These are phyloP conservation scores for Cyathus striatus DNA, from an alignment of 768 basidiomycete genomes.

Conservation along the genomic window DNA sequence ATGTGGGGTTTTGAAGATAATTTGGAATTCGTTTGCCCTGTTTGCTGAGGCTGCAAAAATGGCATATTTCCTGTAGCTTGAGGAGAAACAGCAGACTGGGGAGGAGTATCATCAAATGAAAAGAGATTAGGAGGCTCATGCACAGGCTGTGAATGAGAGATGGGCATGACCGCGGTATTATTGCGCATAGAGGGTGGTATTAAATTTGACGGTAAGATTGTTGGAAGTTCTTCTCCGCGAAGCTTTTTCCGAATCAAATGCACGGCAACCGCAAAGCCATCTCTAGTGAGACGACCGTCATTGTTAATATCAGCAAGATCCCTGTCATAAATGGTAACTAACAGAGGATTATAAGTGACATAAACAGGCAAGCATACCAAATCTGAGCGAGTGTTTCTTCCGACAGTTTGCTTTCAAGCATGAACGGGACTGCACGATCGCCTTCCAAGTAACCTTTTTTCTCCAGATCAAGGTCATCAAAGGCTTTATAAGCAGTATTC, in stretches of 20 bases:
- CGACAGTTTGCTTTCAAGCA: constrained; percentile 83
- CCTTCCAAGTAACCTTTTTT: constrained; percentile 83
- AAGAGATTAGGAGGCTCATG: constrained; percentile 43
- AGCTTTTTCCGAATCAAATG: constrained; percentile 87
- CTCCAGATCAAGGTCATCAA: constrained; percentile 73
- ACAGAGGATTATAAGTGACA: neutral
- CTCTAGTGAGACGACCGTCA: constrained; percentile 80
- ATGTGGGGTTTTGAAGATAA: constrained; percentile 19
- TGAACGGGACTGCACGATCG: constrained; percentile 92
- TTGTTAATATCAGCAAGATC: constrained; percentile 89
- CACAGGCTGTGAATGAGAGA: constrained; percentile 34
- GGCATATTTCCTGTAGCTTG: constrained; percentile 31
- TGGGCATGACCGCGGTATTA: constrained; percentile 33
- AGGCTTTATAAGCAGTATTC: constrained; percentile 68
- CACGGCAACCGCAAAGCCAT: constrained; percentile 95
- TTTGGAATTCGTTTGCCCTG: constrained; percentile 15
- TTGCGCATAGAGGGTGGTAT: constrained; percentile 79
- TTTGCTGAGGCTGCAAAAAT: constrained; percentile 24
- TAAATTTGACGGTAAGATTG: constrained; percentile 63
- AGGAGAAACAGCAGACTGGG: constrained; percentile 35
- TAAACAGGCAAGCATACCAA: constrained; percentile 54
- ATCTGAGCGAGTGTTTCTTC: constrained; percentile 84
- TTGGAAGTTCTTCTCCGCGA: constrained; percentile 71
- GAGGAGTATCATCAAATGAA: constrained; percentile 52
- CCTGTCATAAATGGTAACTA: constrained; percentile 39